phyloP scores from a whole-genome alignment of 1,139 yeast species.

The Blastobotrys serpentis region DNA sequence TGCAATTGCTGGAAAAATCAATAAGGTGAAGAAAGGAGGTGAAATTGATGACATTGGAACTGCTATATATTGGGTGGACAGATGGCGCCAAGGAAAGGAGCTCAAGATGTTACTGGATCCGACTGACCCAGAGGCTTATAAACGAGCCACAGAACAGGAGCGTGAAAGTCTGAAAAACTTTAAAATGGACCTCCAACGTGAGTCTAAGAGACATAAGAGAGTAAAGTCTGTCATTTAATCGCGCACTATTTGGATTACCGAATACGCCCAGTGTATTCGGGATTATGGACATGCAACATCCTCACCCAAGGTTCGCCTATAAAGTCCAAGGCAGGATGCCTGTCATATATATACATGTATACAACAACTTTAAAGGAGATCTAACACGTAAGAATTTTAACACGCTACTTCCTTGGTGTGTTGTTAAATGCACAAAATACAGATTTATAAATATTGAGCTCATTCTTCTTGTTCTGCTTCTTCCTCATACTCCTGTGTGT shows the following conservation, averaged over 20 bases:
- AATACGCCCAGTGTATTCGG: too few relatives aligned
- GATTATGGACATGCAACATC: too few relatives aligned
- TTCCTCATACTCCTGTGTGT: conserved; percentile 20
- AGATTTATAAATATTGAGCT: too few relatives aligned
- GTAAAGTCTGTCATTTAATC: not conserved
- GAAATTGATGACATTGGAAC: conserved; percentile 55
- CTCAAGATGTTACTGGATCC: conserved; percentile 42
- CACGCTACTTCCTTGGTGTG: not conserved
- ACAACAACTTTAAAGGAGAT: too few relatives aligned
- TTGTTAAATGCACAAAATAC: not conserved
- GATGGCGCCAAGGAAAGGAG: conserved; percentile 62
- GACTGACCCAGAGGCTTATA: conserved; percentile 29
- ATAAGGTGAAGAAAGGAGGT: conserved; percentile 36
- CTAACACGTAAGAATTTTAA: not conserved
- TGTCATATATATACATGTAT: too few relatives aligned
- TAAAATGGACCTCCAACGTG: conserved; percentile 28
- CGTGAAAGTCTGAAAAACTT: conserved; percentile 27
- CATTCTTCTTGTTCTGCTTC: conserved; percentile 18
- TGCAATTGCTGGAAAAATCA: conserved; percentile 46
- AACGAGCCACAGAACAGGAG: conserved; percentile 25
- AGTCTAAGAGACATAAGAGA: conserved; percentile 19
- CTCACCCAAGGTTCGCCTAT: too few relatives aligned
- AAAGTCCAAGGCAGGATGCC: too few relatives aligned
- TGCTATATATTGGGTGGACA: conserved; percentile 66
- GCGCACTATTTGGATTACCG: too few relatives aligned